Evolutionary conservation across 2,329 filamentous ascomycete species (phyloP).

Genomic region (Penicillium sp.): DNA sequence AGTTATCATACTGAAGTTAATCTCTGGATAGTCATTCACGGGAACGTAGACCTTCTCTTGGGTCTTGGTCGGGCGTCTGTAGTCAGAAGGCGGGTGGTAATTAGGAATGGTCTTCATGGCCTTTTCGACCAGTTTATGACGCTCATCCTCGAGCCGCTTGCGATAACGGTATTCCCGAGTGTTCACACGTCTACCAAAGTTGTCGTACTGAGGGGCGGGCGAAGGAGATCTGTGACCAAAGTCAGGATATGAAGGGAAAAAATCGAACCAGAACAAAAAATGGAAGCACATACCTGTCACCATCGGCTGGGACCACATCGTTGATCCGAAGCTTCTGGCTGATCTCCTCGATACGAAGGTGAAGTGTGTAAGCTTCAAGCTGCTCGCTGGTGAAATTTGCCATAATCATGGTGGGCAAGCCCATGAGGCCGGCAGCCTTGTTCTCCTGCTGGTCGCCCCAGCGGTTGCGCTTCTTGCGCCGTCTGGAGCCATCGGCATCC

Average conservation of each 20-base stretch:
- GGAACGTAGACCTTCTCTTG: conserved; percentile 99
- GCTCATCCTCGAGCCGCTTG: conserved; percentile 96
- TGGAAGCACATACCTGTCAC: conserved; percentile 68
- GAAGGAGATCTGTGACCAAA: conserved; percentile 73
- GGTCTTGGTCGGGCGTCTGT: conserved; percentile 97
- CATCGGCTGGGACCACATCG: conserved; percentile 95
- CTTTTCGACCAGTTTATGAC: conserved; percentile 97
- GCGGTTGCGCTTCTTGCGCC: conserved; percentile 96
- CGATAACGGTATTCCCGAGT: conserved; percentile 98
- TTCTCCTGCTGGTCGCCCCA: conserved; percentile 98
- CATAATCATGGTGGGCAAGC: conserved; percentile 90
- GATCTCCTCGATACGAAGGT: conserved; percentile 97
- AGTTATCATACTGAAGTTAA: conserved; percentile 99
- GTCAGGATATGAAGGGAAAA: conserved; percentile 16
- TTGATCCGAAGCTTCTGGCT: conserved; percentile 99
- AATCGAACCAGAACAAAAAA: background rate
- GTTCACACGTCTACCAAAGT: conserved; percentile 98
- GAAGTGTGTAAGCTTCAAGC: conserved; percentile 92
- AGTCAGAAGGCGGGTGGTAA: conserved; percentile 98
- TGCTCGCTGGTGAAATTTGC: conserved; percentile 98
- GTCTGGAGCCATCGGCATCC: conserved; percentile 71
- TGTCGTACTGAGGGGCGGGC: conserved; percentile 95
- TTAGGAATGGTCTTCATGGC: conserved; percentile 99
- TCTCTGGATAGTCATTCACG: conserved; percentile 99
- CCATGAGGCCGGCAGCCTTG: conserved; percentile 97